Evolutionary conservation across 345 rosid species (phyloP), one percentile per base, ranked within the genome.

Genomic region (Camelina laxa): DNA sequence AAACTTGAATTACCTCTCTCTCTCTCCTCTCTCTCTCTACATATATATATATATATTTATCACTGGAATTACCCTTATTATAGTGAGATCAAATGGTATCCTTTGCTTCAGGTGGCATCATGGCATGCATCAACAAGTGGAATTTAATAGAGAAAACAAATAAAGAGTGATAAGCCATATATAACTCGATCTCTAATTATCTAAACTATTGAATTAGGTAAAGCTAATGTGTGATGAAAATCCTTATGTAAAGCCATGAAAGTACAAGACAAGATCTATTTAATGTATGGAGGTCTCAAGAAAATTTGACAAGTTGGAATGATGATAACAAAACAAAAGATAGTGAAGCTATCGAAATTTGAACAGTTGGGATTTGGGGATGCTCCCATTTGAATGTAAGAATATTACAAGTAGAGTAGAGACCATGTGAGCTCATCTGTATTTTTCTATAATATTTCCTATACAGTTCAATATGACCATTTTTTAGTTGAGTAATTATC

Each of bases 351-450:
- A 59, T 20, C 12, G 36, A 24, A 11, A 17, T 10, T 15, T 63
- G 38, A 35, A 35, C 35, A 48, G 39, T 35, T 48, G 3, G 10
- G 15, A 35, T 60, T 63, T 71, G 15, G 68, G 21, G 14, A 39
- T 62, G 49, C 67, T 70, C 6, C 38, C 33, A 48, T 60, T 60
- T 49, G 50, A 48, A 48, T 48, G 41, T 60, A 61, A 51, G 19
- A 27, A 62, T 62, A 72, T 24, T 59, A 70, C 75, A 60, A 48
- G 75, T 70, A 15, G 75, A 50, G 15, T 70, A 24, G 10, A 50
- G 20, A 51, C 53, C 61, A 38, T 61, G 75, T 60, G 60, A 72
- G 19, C 15, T 72, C 60, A 72, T 38, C 20, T 22, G 13, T 50
- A 51, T 36, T 38, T 38, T 48, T 70, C 60, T 60, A 36, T 58